Percentiles rank a stretch among this genome's conserved stretches.
These are phyloP conservation scores for Lepidium africanum DNA, from an alignment of 345 rosid genomes.

Conservation along the genomic window DNA sequence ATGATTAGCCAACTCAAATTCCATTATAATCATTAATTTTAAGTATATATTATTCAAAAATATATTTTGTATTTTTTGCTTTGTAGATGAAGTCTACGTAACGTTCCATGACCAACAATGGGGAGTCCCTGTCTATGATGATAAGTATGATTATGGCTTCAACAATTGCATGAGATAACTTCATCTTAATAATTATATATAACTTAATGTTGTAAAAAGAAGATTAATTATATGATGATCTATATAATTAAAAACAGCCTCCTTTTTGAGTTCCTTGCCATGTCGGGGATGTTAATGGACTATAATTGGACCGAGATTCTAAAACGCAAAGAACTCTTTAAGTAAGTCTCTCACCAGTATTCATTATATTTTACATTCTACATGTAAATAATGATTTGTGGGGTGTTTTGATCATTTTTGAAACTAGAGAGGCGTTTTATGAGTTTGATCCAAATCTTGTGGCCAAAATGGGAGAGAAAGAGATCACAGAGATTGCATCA, in stretches of 20 bases:
- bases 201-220: not conserved
- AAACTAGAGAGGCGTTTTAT: constrained; percentile 59
- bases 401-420: not conserved
- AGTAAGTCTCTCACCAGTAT: constrained; percentile 31
- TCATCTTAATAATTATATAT: not conserved
- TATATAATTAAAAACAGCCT: constrained; percentile 38
- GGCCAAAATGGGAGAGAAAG: constrained; percentile 80
- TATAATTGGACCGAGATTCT: constrained; percentile 94
- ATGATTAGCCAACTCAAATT: not conserved
- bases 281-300: constrained; percentile 96
- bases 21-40: not conserved
- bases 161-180: not conserved
- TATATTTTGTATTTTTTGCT: not conserved
- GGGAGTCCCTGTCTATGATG: constrained; percentile 96
- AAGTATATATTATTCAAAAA: not conserved
- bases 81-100: constrained; percentile 72
- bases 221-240: not conserved
- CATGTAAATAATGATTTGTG: not conserved
- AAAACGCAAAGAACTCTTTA: constrained; percentile 60
- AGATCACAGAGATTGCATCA: constrained; percentile 62
- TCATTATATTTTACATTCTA: not conserved
- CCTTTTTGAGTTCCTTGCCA: constrained; percentile 81
- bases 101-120: constrained; percentile 90
- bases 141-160: constrained; percentile 47
- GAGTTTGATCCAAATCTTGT: constrained; percentile 73